A percentile compares a stretch with the other conserved stretches of the same genome.
phyloP scores from a whole-genome alignment of 208 protist genomes.

The Trypanosoma cruzi region DNA sequence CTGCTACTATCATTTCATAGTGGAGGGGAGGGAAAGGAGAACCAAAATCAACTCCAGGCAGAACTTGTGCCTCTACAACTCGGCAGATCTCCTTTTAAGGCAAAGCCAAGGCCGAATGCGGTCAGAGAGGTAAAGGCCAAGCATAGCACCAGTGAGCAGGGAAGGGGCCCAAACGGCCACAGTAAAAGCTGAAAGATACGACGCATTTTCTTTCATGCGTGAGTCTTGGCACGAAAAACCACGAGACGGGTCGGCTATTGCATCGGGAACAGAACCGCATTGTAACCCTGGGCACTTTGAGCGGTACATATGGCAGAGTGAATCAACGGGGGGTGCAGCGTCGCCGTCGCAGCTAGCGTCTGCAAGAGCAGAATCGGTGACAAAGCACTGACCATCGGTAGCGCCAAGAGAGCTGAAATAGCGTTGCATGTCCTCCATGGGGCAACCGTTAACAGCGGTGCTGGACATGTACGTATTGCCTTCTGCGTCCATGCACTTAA shows the following conservation, averaged over 20 bases:
- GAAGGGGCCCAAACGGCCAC: constrained; percentile 14
- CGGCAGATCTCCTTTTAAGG: background rate
- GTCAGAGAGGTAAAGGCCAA: constrained; percentile 16
- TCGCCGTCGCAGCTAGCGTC: constrained; percentile 7
- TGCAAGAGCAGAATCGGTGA: background rate
- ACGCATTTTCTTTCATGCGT: background rate
- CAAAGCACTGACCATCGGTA: constrained; percentile 15
- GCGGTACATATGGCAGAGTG: constrained; percentile 22
- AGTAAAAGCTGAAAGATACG: constrained; percentile 16
- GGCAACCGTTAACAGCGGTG: constrained; percentile 8
- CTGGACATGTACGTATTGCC: constrained; percentile 14
- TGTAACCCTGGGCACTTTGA: constrained; percentile 10
- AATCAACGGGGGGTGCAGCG: background rate
- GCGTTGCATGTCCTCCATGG: constrained; percentile 15
- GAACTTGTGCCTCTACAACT: background rate
- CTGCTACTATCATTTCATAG: too few species aligned
- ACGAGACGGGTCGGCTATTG: constrained; percentile 15
- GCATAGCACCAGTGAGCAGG: constrained; percentile 9
- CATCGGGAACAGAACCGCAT: constrained; percentile 7
- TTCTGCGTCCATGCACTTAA: constrained; percentile 17
- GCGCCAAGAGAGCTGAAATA: constrained; percentile 12
- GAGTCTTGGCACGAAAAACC: constrained; percentile 13
- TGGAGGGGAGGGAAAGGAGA: too few species aligned
- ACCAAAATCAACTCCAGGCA: too few species aligned
- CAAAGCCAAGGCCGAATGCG: constrained; percentile 1